These are phyloP conservation scores for Colletotrichum endophyticum DNA, from an alignment of 2,329 filamentous ascomycete species.

Conservation along the genomic window DNA sequence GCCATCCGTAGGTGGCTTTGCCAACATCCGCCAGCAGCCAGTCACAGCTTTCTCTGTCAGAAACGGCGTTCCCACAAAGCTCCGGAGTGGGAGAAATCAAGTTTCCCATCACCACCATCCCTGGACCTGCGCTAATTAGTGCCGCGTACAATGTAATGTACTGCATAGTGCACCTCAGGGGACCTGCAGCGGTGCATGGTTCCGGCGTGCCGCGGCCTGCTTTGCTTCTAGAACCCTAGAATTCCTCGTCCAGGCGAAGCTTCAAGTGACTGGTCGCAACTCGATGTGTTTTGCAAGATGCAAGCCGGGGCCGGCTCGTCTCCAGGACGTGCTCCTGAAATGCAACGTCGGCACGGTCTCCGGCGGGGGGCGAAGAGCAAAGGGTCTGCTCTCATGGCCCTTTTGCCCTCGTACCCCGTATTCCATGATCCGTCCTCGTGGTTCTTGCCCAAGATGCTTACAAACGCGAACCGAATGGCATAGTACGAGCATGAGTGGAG, in stretches of 20 bases:
- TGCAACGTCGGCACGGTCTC: neutral
- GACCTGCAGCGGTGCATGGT: neutral
- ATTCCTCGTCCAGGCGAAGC: neutral
- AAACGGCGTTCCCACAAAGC: neutral
- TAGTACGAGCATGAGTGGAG: neutral
- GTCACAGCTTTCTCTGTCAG: neutral
- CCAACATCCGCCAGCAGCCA: neutral
- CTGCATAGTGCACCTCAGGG: neutral
- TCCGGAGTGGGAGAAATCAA: neutral
- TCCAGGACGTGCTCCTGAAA: conserved; percentile 6
- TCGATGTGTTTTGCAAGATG: neutral
- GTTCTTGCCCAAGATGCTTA: neutral
- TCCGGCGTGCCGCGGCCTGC: neutral
- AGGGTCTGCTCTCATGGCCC: neutral
- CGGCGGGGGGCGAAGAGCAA: neutral
- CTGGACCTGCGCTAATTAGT: conserved; percentile 16
- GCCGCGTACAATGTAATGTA: neutral
- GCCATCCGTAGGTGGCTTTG: neutral
- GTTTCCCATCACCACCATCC: neutral
- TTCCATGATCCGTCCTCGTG: neutral
- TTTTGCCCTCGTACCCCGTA: neutral
- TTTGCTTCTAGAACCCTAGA: neutral
- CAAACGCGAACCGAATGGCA: neutral
- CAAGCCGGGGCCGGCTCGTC: neutral
- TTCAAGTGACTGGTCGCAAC: neutral